Evolutionary conservation across 805 yeast genomes (phyloP).

Genomic region (Metschnikowia dekortorum): DNA sequence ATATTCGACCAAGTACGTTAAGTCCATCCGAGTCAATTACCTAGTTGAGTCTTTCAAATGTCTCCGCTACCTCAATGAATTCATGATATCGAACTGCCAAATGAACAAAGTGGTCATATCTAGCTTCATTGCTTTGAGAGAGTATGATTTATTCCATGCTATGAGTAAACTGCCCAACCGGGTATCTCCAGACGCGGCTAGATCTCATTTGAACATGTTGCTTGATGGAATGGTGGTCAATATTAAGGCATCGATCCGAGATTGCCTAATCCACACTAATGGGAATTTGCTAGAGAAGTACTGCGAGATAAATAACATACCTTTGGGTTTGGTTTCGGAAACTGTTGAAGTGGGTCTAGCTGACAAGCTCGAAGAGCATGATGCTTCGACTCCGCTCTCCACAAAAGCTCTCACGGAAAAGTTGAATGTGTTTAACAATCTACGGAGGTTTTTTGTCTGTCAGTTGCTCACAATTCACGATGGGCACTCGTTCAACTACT

Average conservation of each 20-base stretch:
- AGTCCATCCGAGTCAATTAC: constrained; percentile 21
- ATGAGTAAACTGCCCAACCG: constrained; percentile 7
- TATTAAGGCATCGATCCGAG: constrained; percentile 24
- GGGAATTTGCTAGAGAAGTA: constrained; percentile 38
- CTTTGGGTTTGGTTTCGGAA: constrained; percentile 17
- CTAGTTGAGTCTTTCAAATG: constrained; percentile 23
- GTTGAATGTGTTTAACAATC: constrained; percentile 30
- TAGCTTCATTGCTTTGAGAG: constrained; percentile 30
- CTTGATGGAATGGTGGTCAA: constrained; percentile 27
- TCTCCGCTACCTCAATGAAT: constrained; percentile 23
- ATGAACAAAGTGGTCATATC: constrained; percentile 34
- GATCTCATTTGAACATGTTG: constrained; percentile 20
- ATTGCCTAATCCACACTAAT: constrained; percentile 29
- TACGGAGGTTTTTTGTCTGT: constrained; percentile 35
- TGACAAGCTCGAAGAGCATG: not conserved
- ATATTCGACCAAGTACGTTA: constrained; percentile 25
- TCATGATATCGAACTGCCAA: constrained; percentile 30
- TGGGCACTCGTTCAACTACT: constrained; percentile 25
- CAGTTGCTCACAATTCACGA: constrained; percentile 37
- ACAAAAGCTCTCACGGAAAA: constrained; percentile 16
- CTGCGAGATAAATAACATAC: constrained; percentile 34
- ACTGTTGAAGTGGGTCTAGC: constrained; percentile 6
- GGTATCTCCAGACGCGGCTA: not conserved
- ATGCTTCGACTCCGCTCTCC: not conserved
- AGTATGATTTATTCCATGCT: constrained; percentile 24